Evolutionary conservation across 2,329 filamentous ascomycete genomes (phyloP).

Genomic region (Beauveria australis): DNA sequence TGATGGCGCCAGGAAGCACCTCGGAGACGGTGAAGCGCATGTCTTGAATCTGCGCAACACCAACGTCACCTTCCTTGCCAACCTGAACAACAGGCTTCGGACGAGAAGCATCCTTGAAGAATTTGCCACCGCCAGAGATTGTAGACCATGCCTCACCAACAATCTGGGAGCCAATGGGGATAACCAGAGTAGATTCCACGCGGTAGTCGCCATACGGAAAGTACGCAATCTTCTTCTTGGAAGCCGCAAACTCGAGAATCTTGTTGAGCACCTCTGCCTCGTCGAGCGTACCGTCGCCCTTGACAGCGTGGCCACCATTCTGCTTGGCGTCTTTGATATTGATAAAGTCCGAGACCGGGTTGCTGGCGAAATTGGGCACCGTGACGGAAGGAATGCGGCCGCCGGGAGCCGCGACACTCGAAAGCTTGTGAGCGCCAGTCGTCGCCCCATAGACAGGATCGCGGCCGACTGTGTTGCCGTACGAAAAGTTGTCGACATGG

Average conservation of each 20-base stretch:
- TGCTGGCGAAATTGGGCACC: slow-evolving; percentile 31
- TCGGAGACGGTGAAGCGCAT: slow-evolving; percentile 43
- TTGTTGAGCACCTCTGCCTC: slow-evolving; percentile 30
- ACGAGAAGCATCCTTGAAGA: slow-evolving; percentile 34
- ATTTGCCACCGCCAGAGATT: slow-evolving; percentile 37
- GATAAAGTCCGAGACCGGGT: slow-evolving; percentile 21
- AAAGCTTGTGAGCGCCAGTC: slow-evolving; percentile 23
- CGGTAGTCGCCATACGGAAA: slow-evolving; percentile 23
- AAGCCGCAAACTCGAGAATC: slow-evolving; percentile 28
- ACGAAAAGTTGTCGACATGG: slow-evolving; percentile 32
- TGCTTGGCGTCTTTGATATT: slow-evolving; percentile 30
- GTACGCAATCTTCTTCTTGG: slow-evolving; percentile 21
- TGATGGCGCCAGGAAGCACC: slow-evolving; percentile 28
- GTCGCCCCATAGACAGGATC: slow-evolving; percentile 30
- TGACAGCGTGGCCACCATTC: slow-evolving; percentile 22
- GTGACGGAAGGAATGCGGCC: slow-evolving; percentile 28
- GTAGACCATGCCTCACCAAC: slow-evolving; percentile 48
- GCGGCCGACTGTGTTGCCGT: slow-evolving; percentile 32
- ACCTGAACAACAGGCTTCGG: slow-evolving; percentile 33
- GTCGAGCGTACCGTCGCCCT: slow-evolving; percentile 30
- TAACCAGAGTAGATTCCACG: slow-evolving; percentile 19
- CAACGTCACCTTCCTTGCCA: slow-evolving; percentile 32
- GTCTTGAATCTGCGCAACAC: slow-evolving; percentile 41
- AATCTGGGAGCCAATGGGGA: slow-evolving; percentile 36
- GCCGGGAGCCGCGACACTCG: slow-evolving; percentile 26